Evolutionary conservation across 2,329 filamentous ascomycete genomes (phyloP), one percentile per base, ranked within the genome.

Genomic region (Aspergillus sergii): DNA sequence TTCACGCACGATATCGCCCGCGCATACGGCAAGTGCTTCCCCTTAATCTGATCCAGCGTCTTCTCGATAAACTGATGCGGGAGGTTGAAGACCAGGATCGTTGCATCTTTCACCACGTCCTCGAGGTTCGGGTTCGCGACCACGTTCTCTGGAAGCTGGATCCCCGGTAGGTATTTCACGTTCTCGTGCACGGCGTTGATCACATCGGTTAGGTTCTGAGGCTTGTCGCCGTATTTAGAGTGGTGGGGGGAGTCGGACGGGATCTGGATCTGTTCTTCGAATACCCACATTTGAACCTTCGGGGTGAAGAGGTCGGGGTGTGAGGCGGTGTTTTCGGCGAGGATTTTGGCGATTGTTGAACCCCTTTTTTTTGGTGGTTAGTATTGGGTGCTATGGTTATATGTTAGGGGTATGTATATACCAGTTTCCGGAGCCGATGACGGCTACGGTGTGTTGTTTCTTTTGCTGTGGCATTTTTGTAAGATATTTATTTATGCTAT

Each of bases 391-490:
- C 10, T 53, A 9, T 34, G 26, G 2, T 21, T 34, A 11, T 34
- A 16, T 51, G 11, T 32, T 51, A 16, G 8, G 21, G 23, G 26
- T 10, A 45, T 28, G 32, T 16, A 55, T 82, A 64, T 82, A 93
- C 92, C 94, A 98, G 79, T 97, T 97, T 71, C 94, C 94, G 56
- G 94, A 97, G 70, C 94, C 94, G 71, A 98, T 87, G 51, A 97
- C 87, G 69, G 93, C 93, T 74, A 67, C 63, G 21, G 51, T 62
- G 54, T 67, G 50, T 53, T 32, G 65, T 50, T 64, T 67, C 45
- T 55, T 32, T n/a, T 36, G 34, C 14, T 50, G 43, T 12, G 50
- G n/a, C 14, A 36, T 36, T 21, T 54, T 53, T 36, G 5, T 36
- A 16, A 36, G 19, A n/a, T n/a, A 28, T 10, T 34, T 34, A 2